These are phyloP conservation scores for Solanum bulbocastanum DNA, from an alignment of 257 asterid species.

Conservation along the genomic window DNA sequence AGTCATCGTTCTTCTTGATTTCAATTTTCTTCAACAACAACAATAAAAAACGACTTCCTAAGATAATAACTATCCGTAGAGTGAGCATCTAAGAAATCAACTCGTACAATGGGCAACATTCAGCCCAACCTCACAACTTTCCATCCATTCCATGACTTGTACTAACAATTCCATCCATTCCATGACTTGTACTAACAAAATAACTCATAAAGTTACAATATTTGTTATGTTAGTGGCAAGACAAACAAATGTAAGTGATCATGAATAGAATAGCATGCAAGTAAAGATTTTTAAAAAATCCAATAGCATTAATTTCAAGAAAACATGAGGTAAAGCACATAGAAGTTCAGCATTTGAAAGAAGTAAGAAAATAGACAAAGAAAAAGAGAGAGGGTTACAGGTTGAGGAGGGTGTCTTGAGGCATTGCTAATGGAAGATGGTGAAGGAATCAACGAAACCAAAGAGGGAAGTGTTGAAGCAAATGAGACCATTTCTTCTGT, in stretches of 20 bases:
- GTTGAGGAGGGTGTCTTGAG: conserved; percentile 19
- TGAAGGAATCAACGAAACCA: conserved; percentile 27
- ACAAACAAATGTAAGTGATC: background rate
- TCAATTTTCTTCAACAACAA: background rate
- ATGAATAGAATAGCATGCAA: background rate
- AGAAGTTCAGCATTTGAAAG: background rate
- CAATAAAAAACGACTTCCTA: background rate
- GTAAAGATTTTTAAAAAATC: background rate
- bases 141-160: background rate
- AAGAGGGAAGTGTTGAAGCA: conserved; percentile 62
- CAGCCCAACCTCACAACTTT: background rate
- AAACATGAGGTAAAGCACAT: background rate
- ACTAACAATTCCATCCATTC: background rate
- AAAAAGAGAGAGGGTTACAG: conserved; percentile 18
- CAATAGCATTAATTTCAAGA: background rate
- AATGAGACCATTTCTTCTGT: conserved; percentile 47
- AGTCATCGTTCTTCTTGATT: background rate
- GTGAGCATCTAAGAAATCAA: background rate
- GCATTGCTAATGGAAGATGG: conserved; percentile 15
- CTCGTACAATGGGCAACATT: background rate
- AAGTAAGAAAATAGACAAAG: background rate
- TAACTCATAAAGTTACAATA: background rate
- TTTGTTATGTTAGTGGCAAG: background rate
- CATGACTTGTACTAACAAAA: background rate
- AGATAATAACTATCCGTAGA: background rate